phyloP scores from a whole-genome alignment of 768 basidiomycete genomes.

The Coprinopsis sp. region DNA sequence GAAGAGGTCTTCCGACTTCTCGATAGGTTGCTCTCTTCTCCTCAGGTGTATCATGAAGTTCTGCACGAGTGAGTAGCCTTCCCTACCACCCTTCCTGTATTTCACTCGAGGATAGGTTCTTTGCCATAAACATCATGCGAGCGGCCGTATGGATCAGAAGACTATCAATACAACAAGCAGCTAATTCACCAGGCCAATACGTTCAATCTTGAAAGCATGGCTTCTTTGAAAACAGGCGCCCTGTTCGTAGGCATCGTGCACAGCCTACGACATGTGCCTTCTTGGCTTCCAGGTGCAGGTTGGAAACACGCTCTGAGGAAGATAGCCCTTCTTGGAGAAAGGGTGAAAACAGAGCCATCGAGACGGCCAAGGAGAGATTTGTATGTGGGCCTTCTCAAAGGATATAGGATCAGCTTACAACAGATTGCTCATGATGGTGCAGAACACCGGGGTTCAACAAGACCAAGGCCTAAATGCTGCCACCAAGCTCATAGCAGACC shows the following conservation, averaged over 20 bases:
- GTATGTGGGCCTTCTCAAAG: background rate
- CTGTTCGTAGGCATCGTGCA: slow-evolving; percentile 3
- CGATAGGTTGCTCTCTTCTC: slow-evolving; percentile 15
- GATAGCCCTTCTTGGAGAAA: background rate
- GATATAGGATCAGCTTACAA: background rate
- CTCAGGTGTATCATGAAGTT: slow-evolving; percentile 20
- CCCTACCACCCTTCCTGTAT: too few relatives aligned
- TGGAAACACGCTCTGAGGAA: background rate
- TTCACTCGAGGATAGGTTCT: too few relatives aligned
- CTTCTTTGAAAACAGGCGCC: background rate
- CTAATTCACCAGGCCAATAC: background rate
- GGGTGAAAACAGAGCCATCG: background rate
- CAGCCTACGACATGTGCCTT: slow-evolving; percentile 2
- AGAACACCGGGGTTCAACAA: background rate
- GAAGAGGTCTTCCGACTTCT: slow-evolving; percentile 20
- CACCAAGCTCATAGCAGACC: too few relatives aligned
- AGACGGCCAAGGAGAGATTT: slow-evolving; percentile 3
- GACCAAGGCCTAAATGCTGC: too few relatives aligned
- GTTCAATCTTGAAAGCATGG: background rate
- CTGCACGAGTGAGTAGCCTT: too few relatives aligned
- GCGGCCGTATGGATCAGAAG: slow-evolving; percentile 5
- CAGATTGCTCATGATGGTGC: background rate
- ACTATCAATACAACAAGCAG: background rate
- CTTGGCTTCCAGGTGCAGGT: slow-evolving; percentile 9
- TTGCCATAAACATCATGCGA: slow-evolving; percentile 8